Conservation (phyloP, 164 flowering plant genomes). For the Aristolochia californica region DNA sequence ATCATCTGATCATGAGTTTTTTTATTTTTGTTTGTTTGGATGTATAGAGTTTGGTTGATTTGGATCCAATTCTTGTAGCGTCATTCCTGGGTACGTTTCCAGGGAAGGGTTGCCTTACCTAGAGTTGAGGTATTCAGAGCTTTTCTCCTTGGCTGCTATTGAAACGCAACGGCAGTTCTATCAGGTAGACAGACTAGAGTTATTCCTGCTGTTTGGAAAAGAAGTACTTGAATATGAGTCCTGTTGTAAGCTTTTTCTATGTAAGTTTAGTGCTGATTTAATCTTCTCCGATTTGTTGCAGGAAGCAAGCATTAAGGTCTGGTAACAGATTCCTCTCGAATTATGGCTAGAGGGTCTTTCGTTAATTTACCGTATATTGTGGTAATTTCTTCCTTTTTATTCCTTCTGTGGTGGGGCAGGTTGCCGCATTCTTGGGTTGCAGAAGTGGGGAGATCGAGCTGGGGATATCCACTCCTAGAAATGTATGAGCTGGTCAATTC, state of each 20-base stretch:
- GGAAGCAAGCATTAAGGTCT: slow-evolving; percentile 81
- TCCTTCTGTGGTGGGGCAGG: slow-evolving; percentile 18
- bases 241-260: no score
- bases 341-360: background rate
- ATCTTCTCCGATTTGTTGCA: slow-evolving; percentile 17
- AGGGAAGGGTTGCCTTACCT: slow-evolving; percentile 37
- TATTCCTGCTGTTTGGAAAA: no score
- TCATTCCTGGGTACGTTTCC: slow-evolving; percentile 65
- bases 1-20: background rate
- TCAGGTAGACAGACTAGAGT: slow-evolving; percentile 31
- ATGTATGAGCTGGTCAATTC: slow-evolving; percentile 19
- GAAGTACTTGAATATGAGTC: no score
- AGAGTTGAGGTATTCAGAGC: slow-evolving; percentile 33
- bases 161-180: slow-evolving; percentile 53
- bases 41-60: background rate
- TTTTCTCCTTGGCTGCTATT: slow-evolving; percentile 25
- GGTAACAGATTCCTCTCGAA: background rate
- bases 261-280: slow-evolving; percentile 4
- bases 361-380: background rate
- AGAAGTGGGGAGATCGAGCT: slow-evolving; percentile 65
- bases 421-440: slow-evolving; percentile 59
- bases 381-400: background rate
- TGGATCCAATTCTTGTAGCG: slow-evolving; percentile 13
- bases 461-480: slow-evolving; percentile 32
- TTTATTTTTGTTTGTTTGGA: background rate